These are phyloP conservation scores for Neonectria hederae DNA, from an alignment of 2,329 filamentous ascomycete genomes.

Conservation along the genomic window DNA sequence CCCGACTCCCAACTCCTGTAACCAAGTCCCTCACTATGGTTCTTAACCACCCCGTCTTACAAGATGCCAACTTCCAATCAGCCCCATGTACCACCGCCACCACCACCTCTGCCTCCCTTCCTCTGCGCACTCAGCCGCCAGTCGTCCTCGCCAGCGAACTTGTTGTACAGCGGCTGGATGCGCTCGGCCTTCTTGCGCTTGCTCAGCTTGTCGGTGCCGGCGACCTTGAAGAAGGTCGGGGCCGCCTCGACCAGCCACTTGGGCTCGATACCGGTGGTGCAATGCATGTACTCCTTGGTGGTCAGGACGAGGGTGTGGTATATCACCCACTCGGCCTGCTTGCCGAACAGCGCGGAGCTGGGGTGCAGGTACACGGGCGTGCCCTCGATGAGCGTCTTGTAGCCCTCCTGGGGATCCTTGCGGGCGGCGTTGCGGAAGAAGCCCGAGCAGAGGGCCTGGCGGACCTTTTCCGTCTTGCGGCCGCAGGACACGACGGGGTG, in stretches of 20 bases:
- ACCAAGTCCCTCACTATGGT: neutral
- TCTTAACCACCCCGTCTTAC: neutral
- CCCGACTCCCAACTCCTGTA: neutral
- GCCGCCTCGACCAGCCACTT: constrained; percentile 95
- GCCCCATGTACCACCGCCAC: constrained; percentile 92
- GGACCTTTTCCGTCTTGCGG: constrained; percentile 84
- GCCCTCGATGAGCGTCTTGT: constrained; percentile 95
- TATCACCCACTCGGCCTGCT: constrained; percentile 95
- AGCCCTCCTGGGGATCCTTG: constrained; percentile 96
- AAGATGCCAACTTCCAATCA: constrained; percentile 47
- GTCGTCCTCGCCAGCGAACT: constrained; percentile 91
- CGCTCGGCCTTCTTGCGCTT: constrained; percentile 94
- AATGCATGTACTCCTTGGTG: constrained; percentile 98
- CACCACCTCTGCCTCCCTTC: constrained; percentile 83
- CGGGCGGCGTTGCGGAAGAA: constrained; percentile 96
- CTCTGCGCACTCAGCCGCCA: constrained; percentile 93
- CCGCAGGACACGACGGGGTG: constrained; percentile 87
- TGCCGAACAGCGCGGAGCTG: constrained; percentile 89
- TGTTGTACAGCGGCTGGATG: constrained; percentile 94
- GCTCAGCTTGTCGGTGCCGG: constrained; percentile 83
- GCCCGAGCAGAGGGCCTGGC: constrained; percentile 88
- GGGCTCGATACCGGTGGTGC: constrained; percentile 90
- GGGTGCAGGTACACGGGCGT: constrained; percentile 97
- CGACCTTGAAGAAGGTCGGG: constrained; percentile 99
- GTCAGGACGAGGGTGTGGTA: constrained; percentile 93